Percentiles rank a stretch among this genome's conserved stretches.
These are phyloP conservation scores for Nematodospora anomalae DNA, from an alignment of 1,139 yeast species.

Conservation along the genomic window DNA sequence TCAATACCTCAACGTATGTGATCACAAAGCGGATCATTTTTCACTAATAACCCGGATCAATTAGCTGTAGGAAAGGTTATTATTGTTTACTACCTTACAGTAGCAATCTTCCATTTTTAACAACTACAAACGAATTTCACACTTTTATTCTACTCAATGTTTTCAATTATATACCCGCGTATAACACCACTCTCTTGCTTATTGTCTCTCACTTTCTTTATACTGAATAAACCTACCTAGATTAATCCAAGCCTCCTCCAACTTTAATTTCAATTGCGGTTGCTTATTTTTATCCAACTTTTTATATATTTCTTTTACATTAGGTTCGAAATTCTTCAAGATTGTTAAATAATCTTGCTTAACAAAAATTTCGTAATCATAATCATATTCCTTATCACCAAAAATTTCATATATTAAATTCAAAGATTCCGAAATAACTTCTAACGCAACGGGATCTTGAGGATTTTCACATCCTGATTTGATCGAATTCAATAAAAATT, in stretches of 20 bases:
- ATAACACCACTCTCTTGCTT: too few species aligned
- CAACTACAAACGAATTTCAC: too few species aligned
- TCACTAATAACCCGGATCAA: too few species aligned
- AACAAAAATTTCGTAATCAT: constrained; percentile 71
- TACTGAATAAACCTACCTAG: constrained; percentile 76
- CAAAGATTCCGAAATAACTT: constrained; percentile 57
- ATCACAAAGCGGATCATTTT: too few species aligned
- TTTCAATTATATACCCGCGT: too few species aligned
- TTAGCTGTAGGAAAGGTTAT: too few species aligned
- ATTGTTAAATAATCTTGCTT: constrained; percentile 46
- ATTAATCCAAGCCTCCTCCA: constrained; percentile 68
- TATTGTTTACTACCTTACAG: too few species aligned
- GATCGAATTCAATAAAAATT: constrained; percentile 40
- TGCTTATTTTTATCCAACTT: constrained; percentile 69
- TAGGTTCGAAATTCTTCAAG: constrained; percentile 47
- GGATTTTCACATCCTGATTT: constrained; percentile 19
- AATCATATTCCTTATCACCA: constrained; percentile 68
- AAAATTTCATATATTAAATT: constrained; percentile 75
- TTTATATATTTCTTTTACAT: constrained; percentile 53
- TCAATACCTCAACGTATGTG: too few species aligned
- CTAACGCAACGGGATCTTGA: constrained; percentile 25
- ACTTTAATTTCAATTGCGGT: constrained; percentile 56
- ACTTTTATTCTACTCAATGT: too few species aligned
- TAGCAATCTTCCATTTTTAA: too few species aligned
- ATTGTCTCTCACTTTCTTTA: constrained; percentile 39